phyloP scores from a whole-genome alignment of 1,284 basidiomycete species.

The Puccinia coronata region DNA sequence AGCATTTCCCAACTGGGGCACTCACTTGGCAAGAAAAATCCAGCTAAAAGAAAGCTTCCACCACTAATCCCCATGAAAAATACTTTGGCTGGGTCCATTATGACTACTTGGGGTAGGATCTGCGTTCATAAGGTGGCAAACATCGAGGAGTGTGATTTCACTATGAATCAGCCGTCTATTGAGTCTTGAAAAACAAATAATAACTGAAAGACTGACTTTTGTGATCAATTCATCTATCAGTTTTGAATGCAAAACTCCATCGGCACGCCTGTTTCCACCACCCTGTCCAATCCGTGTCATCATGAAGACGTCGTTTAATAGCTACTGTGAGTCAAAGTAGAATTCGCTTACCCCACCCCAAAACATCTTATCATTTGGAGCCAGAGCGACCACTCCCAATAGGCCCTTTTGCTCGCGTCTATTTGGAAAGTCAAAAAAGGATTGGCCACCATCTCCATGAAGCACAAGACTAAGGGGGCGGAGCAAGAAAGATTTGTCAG shows the following conservation, averaged over 20 bases:
- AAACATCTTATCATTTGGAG: conserved; percentile 48
- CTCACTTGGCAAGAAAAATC: conserved; percentile 45
- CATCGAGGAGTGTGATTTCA: not conserved
- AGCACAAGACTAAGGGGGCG: conserved; percentile 20
- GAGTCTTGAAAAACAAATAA: not conserved
- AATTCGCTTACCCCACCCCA: conserved; percentile 40
- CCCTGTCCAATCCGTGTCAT: not conserved
- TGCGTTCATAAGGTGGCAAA: not conserved
- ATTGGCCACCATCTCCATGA: conserved; percentile 47
- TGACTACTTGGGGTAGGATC: conserved; percentile 42
- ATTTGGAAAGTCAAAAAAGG: conserved; percentile 47
- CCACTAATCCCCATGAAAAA: conserved; percentile 46
- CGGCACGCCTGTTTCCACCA: conserved; percentile 34
- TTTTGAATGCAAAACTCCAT: conserved; percentile 40
- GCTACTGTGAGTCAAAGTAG: no score
- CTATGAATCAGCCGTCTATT: not conserved
- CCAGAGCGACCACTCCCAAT: conserved; percentile 42
- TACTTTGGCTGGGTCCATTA: conserved; percentile 35
- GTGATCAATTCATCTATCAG: conserved; percentile 33
- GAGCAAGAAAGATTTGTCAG: not conserved
- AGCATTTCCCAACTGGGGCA: not conserved
- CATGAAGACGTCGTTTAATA: not conserved
- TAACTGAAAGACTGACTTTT: conserved; percentile 17
- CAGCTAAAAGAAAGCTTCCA: conserved; percentile 35
- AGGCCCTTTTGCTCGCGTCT: conserved; percentile 6